Evolutionary conservation across 148 eudicot genomes (phyloP).

Genomic region (Polygonum aviculare): DNA sequence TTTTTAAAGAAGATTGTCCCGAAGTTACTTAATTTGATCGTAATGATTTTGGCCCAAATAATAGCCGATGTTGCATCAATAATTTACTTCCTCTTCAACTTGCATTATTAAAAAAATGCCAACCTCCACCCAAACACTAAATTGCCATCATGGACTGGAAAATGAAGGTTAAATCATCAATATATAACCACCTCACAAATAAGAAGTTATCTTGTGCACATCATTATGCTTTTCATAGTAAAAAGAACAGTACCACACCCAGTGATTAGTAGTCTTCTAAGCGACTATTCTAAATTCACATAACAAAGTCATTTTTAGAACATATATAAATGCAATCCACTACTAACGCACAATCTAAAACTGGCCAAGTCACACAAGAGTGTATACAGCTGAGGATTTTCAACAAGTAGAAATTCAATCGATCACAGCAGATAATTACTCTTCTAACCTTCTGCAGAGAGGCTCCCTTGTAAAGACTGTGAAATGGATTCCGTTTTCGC

Average conservation of each 20-base stretch:
- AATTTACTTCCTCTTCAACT: not conserved
- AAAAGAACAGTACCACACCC: not conserved
- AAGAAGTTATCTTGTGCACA: not conserved
- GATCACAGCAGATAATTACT: not conserved
- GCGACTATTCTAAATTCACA: not conserved
- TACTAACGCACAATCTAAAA: not conserved
- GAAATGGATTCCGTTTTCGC: constrained; percentile 30
- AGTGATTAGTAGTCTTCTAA: not conserved
- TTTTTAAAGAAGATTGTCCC: not conserved
- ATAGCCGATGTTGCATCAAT: not conserved
- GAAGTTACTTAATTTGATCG: not conserved
- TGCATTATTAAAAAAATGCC: not conserved
- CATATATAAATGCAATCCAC: not conserved
- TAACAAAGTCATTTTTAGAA: not conserved
- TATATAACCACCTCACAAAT: not conserved
- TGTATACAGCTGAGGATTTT: not conserved
- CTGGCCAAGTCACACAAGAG: not conserved
- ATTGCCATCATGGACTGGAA: not conserved
- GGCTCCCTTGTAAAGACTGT: constrained; percentile 37
- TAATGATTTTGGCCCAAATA: not conserved
- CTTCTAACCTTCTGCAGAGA: constrained; percentile 64
- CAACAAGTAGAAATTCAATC: not conserved
- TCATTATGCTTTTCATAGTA: not conserved
- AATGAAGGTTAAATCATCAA: not conserved
- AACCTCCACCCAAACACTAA: not conserved